These are phyloP conservation scores for Capsaspora owczarzaki DNA, from an alignment of 78 protist genomes.

Conservation along the genomic window DNA sequence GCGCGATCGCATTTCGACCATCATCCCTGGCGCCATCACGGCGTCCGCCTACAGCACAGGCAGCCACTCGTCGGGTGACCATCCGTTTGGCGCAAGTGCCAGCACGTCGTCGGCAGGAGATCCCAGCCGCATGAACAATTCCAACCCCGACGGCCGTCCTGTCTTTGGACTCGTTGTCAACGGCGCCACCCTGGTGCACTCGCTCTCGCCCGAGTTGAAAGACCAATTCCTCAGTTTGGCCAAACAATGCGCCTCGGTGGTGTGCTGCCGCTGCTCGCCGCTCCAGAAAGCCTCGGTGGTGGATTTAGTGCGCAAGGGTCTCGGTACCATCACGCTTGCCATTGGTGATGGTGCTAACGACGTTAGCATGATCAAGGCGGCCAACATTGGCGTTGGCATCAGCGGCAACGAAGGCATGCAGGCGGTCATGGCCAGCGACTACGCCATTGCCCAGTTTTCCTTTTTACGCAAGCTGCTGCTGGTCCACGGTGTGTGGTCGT, in stretches of 20 bases:
- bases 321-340: constrained; percentile 37
- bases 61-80: no score
- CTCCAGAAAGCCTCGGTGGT: constrained; percentile 75
- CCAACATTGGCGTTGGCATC: constrained; percentile 50
- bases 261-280: constrained; percentile 85
- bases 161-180: constrained; percentile 58
- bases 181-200: constrained; percentile 42
- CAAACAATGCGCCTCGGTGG: constrained; percentile 54
- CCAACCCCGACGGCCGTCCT: constrained; percentile 24
- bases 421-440: constrained; percentile 69
- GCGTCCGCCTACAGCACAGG: no score
- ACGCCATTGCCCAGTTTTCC: constrained; percentile 34
- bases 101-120: no score
- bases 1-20: no score
- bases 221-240: not conserved
- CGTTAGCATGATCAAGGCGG: constrained; percentile 66
- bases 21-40: not conserved
- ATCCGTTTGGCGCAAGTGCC: no score
- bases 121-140: no score
- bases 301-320: constrained; percentile 15
- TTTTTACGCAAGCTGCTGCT: constrained; percentile 9
- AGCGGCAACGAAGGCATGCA: constrained; percentile 33
- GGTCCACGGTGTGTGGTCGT: constrained; percentile 84
- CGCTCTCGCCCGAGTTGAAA: not conserved
- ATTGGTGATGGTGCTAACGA: constrained; percentile 87